A percentile compares a stretch with the other conserved stretches of the same genome.
Conservation (phyloP, 2,329 filamentous ascomycete species). For the Monosporascus sp. region DNA sequence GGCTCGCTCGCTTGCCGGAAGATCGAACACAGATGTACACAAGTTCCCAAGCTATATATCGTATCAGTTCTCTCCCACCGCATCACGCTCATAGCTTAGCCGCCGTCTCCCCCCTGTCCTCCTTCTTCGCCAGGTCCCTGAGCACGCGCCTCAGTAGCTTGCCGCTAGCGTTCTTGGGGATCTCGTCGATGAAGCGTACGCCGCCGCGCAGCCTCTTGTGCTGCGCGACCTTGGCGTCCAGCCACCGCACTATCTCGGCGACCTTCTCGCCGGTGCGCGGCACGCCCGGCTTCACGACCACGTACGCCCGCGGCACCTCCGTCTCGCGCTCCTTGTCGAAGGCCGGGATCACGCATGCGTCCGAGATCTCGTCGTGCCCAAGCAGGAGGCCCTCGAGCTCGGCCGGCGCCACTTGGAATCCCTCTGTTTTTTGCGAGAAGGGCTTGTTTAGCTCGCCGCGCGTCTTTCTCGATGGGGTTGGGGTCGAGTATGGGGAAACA, state of each 20-base stretch:
- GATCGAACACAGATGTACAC: too few relatives aligned
- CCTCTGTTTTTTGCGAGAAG: constrained; percentile 51
- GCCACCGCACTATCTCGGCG: constrained; percentile 33
- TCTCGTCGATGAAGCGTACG: constrained; percentile 44
- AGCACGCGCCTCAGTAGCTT: constrained; percentile 59
- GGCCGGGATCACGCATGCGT: constrained; percentile 60
- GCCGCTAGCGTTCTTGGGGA: constrained; percentile 60
- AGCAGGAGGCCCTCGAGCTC: constrained; percentile 52
- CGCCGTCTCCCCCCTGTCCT: constrained; percentile 20
- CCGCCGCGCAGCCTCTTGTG: constrained; percentile 35
- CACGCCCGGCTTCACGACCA: constrained; percentile 45
- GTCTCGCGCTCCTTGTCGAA: constrained; percentile 57
- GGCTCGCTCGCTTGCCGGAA: too few relatives aligned
- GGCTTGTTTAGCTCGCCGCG: constrained; percentile 25
- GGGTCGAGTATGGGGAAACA: neutral
- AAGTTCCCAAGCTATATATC: too few relatives aligned
- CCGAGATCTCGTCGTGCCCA: constrained; percentile 39
- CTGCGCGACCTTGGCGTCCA: constrained; percentile 33
- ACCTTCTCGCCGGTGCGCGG: constrained; percentile 32
- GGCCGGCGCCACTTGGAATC: constrained; percentile 66
- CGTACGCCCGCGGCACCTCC: constrained; percentile 63
- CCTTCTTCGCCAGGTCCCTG: constrained; percentile 38
- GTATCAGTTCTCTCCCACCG: too few relatives aligned
- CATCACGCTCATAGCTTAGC: constrained; percentile 20
- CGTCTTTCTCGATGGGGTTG: neutral